These are phyloP conservation scores for Aspergillus homomorphus DNA, from an alignment of 495 filamentous ascomycete species.

Conservation along the genomic window DNA sequence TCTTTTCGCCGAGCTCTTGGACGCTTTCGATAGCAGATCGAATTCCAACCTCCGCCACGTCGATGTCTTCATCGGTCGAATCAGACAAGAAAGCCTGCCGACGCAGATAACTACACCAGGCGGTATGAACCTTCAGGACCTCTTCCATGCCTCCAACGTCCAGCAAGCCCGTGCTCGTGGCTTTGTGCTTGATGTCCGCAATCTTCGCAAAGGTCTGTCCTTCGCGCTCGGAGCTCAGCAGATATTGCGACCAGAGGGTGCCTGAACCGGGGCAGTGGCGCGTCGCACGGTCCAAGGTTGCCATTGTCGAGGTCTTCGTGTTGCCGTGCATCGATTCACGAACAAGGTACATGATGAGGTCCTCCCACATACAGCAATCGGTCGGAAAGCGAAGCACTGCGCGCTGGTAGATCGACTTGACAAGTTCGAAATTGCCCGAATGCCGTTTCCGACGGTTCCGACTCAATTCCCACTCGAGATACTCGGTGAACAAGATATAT, in stretches of 20 bases:
- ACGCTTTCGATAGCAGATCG: constrained; percentile 80
- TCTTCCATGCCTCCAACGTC: constrained; percentile 75
- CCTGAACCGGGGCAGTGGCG: constrained; percentile 92
- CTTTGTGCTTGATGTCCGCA: constrained; percentile 84
- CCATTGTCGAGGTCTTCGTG: constrained; percentile 36
- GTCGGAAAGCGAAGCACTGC: constrained; percentile 66
- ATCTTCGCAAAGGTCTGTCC: constrained; percentile 72
- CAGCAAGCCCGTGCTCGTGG: constrained; percentile 76
- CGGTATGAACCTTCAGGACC: constrained; percentile 80
- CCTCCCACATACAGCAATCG: constrained; percentile 72
- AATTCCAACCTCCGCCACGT: constrained; percentile 88
- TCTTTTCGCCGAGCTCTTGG: constrained; percentile 68
- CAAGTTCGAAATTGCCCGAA: constrained; percentile 56
- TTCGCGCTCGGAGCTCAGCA: constrained; percentile 76
- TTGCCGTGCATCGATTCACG: constrained; percentile 40
- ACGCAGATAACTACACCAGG: constrained; percentile 91
- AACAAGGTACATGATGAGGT: constrained; percentile 72
- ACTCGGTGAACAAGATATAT: constrained; percentile 62
- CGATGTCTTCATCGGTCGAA: constrained; percentile 82
- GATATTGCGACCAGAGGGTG: constrained; percentile 81
- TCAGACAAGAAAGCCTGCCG: constrained; percentile 73
- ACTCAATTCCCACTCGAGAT: constrained; percentile 77
- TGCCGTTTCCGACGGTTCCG: constrained; percentile 52
- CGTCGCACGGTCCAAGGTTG: constrained; percentile 71
- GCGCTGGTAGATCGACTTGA: constrained; percentile 74